phyloP scores from a whole-genome alignment of 495 filamentous ascomycete species.

The Pyronema domesticum region DNA sequence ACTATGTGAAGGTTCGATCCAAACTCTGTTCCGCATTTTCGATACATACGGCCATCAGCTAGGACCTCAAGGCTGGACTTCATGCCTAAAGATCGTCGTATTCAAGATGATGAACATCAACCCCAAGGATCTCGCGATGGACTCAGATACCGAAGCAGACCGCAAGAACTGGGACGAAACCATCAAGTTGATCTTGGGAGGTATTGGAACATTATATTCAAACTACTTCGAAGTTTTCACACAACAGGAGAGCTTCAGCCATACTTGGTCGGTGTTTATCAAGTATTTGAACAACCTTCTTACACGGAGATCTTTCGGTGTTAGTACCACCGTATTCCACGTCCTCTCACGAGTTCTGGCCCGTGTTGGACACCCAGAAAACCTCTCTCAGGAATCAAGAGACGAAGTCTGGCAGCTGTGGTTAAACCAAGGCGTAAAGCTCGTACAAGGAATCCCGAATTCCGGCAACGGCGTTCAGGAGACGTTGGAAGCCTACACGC shows the following conservation, averaged over 20 bases:
- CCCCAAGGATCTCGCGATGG: slow-evolving; percentile 19
- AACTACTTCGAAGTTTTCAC: slow-evolving; percentile 25
- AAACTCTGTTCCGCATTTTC: slow-evolving; percentile 79
- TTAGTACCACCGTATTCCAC: slow-evolving; percentile 54
- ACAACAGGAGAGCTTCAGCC: slow-evolving; percentile 21
- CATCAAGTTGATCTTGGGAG: slow-evolving; percentile 24
- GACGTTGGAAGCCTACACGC: slow-evolving; percentile 51
- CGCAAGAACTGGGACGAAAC: slow-evolving; percentile 24
- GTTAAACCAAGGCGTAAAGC: slow-evolving; percentile 27
- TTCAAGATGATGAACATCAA: slow-evolving; percentile 50
- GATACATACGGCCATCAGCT: slow-evolving; percentile 75
- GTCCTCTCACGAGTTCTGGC: slow-evolving; percentile 49
- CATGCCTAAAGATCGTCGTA: slow-evolving; percentile 63
- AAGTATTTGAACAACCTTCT: slow-evolving; percentile 44
- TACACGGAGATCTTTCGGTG: slow-evolving; percentile 41
- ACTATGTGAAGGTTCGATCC: slow-evolving; percentile 42
- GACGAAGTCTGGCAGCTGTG: slow-evolving; percentile 56
- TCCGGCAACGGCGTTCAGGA: slow-evolving; percentile 22
- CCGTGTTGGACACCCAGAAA: slow-evolving; percentile 30
- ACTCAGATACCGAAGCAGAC: slow-evolving; percentile 8
- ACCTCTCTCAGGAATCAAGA: slow-evolving; percentile 39
- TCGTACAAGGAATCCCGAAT: slow-evolving; percentile 14
- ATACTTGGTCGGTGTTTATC: slow-evolving; percentile 53
- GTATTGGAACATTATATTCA: slow-evolving; percentile 25
- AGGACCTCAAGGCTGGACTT: slow-evolving; percentile 58